Percentiles rank a stretch among this genome's conserved stretches.
Evolutionary conservation across 1,284 basidiomycete genomes (phyloP).

Genomic region (Xerocomus amazonicus): DNA sequence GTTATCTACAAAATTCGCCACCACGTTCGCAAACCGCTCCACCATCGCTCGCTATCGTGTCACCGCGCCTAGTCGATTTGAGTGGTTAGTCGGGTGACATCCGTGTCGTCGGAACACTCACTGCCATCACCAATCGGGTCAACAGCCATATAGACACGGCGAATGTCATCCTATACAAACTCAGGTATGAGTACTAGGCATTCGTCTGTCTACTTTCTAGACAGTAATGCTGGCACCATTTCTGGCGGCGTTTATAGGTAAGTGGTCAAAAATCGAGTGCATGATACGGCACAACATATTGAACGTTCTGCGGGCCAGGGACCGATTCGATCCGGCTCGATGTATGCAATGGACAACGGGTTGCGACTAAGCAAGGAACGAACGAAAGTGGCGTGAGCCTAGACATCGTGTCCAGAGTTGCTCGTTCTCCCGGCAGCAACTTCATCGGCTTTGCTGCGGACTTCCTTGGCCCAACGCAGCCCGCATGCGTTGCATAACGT

Average conservation of each 20-base stretch:
- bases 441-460: conserved; percentile 43
- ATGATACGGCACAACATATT: not conserved
- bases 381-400: no score
- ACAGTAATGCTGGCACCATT: conserved; percentile 1
- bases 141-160: conserved; percentile 8
- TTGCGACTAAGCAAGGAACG: no score
- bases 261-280: conserved; percentile 15
- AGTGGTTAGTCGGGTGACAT: no score
- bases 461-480: conserved; percentile 76
- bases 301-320: no score
- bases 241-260: conserved; percentile 6
- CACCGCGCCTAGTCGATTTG: no score
- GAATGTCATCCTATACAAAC: not conserved
- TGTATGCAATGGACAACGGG: no score
- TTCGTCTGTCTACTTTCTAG: conserved; percentile 12
- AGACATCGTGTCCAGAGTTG: conserved; percentile 14
- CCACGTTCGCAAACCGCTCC: no score
- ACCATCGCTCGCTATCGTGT: no score
- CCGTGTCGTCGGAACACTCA: no score
- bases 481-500: conserved; percentile 88
- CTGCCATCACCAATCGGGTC: no score
- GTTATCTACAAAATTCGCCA: no score
- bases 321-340: no score
- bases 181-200: conserved; percentile 4
- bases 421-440: conserved; percentile 21